These are phyloP conservation scores for Phaseolus coccineus DNA, from an alignment of 331 rosid species.

Conservation along the genomic window DNA sequence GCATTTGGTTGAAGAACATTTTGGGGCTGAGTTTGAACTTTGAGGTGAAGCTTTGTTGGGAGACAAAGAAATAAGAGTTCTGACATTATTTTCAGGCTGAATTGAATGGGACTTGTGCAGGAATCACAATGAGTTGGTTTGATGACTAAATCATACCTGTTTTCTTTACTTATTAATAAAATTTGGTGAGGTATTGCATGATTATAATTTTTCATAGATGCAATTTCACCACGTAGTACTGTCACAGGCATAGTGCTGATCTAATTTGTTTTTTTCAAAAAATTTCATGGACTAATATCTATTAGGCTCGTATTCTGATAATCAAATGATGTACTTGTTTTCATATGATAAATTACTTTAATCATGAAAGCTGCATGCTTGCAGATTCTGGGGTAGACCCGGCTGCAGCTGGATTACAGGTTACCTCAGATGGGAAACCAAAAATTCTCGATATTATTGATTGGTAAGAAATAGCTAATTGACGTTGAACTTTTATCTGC, in stretches of 20 bases:
- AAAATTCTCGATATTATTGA: constrained; percentile 84
- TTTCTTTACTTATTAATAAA: neutral
- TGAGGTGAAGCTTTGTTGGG: neutral
- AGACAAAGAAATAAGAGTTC: neutral
- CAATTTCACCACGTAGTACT: constrained; percentile 1
- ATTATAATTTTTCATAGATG: constrained; percentile 1
- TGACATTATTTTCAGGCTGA: neutral
- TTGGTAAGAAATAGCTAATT: constrained; percentile 59
- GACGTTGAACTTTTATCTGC: constrained; percentile 16
- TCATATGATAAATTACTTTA: constrained; percentile 4
- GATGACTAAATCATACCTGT: neutral
- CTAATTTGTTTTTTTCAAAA: constrained; percentile 11
- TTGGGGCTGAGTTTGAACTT: neutral
- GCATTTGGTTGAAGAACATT: constrained; percentile 10
- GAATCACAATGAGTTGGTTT: neutral
- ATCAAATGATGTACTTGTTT: constrained; percentile 19
- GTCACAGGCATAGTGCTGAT: constrained; percentile 16
- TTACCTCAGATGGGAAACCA: constrained; percentile 95
- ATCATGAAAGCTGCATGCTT: constrained; percentile 31
- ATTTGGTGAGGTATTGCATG: neutral
- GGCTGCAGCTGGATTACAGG: constrained; percentile 93
- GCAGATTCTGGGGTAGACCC: constrained; percentile 97
- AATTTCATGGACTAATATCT: neutral
- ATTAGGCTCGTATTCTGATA: constrained; percentile 18
- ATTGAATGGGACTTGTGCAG: constrained; percentile 13